A percentile compares a stretch with the other conserved stretches of the same genome.
Evolutionary conservation across 83 land plant species (phyloP).

Genomic region (Isoetes engelmannii): DNA sequence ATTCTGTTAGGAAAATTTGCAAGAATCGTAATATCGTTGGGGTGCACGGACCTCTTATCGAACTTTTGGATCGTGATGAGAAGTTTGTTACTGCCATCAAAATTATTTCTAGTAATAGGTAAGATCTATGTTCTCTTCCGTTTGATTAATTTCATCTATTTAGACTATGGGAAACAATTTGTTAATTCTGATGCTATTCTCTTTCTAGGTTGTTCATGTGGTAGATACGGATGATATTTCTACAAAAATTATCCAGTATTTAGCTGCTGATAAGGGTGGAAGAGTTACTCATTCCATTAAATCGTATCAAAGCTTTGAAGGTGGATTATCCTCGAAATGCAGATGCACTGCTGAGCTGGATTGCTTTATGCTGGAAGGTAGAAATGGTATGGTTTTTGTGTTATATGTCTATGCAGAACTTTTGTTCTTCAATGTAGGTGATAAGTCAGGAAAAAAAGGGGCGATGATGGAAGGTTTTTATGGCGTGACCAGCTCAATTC

Average conservation of each 20-base stretch:
- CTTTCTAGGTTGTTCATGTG: too few species aligned
- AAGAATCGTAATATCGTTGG: constrained; percentile 1
- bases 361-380: constrained; percentile 96
- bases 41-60: constrained; percentile 7
- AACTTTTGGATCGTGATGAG: constrained; percentile 1
- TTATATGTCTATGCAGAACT: too few species aligned
- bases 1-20: too few species aligned
- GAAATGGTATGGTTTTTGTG: too few species aligned
- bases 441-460: constrained; percentile 99
- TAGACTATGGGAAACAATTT: not conserved
- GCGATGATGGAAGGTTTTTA: constrained; percentile 99
- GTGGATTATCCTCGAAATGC: not conserved
- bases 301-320: not conserved
- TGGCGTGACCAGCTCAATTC: constrained; percentile 79
- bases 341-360: constrained; percentile 56
- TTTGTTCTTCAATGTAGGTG: constrained; percentile 44
- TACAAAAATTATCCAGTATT: not conserved
- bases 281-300: constrained; percentile 7
- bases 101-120: constrained; percentile 3
- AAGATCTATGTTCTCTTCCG: not conserved
- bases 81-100: constrained; percentile 8
- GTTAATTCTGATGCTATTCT: not conserved
- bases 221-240: constrained; percentile 9
- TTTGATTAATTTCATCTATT: not conserved
- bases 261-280: constrained; percentile 12